Evolutionary conservation across 1,284 basidiomycete species (phyloP), one percentile per base, ranked within the genome.

Genomic region (Papiliotrema laurentii): DNA sequence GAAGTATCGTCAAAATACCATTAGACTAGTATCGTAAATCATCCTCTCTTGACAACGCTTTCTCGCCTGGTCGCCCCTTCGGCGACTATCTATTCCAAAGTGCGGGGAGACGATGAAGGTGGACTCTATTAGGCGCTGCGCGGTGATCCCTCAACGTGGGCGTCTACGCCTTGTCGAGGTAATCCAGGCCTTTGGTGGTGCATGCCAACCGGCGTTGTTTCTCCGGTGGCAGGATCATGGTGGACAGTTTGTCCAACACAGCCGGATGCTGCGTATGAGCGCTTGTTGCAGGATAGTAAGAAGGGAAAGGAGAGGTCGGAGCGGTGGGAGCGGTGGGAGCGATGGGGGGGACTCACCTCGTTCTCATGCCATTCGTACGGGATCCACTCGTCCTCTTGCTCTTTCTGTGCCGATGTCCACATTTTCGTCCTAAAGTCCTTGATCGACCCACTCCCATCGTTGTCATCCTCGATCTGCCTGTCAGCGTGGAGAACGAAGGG

Each of bases 341-440:
- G n/a, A 31, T 3, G n/a, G 38, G 41, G 13, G 16, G 5, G 18
- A 57, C 54, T 54, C 33, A 61, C 59, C 25, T 59, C 54, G 11
- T 60, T 63, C 24, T 61, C 59, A 41, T 58, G 60, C 69, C 69
- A 74, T 33, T 57, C 49, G 53, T 71, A 74, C 13, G 51, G 42
- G 2, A 68, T 57, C 72, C 72, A 74, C 26, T 51, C 50, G 56
- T 74, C 72, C 30, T 66, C 66, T 9, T 61, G 57, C 52, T 73
- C 71, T 25, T 58, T 55, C 34, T 59, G 51, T 2, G 58, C 51
- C 53, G 59, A 59, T 25, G 59, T 51, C 64, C 67, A 69, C 66
- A 73, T 69, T 54, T 71, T 71, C 46, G 66, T 63, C 35, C 72
- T 58, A 53, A 74, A 73, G 51, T 73, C 69, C 42, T 69, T 68